Evolutionary conservation across 306 rosid genomes (phyloP).

Genomic region (Pyrus bretschneideri): DNA sequence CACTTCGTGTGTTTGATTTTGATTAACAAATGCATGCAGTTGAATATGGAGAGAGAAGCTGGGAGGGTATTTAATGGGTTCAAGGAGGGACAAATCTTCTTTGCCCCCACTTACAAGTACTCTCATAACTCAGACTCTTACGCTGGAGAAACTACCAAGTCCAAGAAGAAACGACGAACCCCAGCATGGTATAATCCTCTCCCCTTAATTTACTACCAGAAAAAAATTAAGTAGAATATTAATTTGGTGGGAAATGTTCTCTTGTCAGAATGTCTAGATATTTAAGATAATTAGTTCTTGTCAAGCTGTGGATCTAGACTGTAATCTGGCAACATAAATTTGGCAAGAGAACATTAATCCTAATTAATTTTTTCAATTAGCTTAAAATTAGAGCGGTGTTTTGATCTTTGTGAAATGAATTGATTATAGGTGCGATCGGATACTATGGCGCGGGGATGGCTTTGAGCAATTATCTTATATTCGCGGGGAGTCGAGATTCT

Average conservation of each 20-base stretch:
- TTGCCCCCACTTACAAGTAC: constrained; percentile 87
- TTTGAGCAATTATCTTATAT: constrained; percentile 63
- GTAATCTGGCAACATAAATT: too few relatives aligned
- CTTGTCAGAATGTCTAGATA: neutral
- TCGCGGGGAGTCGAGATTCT: constrained; percentile 78
- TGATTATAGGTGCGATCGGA: constrained; percentile 70
- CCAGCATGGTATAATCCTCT: constrained; percentile 64
- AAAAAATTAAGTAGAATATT: too few relatives aligned
- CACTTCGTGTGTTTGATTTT: neutral
- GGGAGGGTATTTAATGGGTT: constrained; percentile 71
- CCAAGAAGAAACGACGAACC: constrained; percentile 83
- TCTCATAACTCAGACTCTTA: constrained; percentile 77
- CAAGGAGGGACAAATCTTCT: constrained; percentile 54
- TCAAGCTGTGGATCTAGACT: too few relatives aligned
- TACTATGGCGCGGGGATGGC: constrained; percentile 72
- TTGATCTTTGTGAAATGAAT: neutral
- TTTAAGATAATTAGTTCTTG: neutral
- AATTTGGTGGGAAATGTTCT: neutral
- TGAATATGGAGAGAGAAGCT: constrained; percentile 74
- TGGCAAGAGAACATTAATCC: neutral
- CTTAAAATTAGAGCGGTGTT: neutral
- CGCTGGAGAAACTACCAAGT: constrained; percentile 71
- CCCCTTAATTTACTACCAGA: neutral
- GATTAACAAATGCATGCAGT: constrained; percentile 34
- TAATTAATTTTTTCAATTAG: neutral